These are phyloP conservation scores for Leishmania tropica DNA, from an alignment of 208 protist species.

Conservation along the genomic window DNA sequence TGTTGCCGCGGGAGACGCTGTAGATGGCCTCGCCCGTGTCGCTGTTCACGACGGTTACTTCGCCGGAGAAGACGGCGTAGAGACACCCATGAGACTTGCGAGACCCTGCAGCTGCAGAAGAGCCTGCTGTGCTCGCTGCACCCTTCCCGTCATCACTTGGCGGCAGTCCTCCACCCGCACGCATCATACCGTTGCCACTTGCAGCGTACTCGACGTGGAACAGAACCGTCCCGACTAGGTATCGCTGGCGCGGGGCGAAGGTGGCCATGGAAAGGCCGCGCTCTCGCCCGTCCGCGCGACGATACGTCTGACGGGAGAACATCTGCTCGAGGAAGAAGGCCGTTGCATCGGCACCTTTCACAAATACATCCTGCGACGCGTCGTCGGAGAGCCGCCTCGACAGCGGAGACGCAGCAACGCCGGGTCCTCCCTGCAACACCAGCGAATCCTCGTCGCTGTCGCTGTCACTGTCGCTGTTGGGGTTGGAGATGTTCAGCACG, in stretches of 20 bases:
- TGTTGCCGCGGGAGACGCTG: background rate
- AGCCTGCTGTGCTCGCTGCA: background rate
- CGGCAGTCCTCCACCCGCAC: background rate
- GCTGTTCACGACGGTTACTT: constrained; percentile 14
- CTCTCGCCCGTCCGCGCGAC: constrained; percentile 16
- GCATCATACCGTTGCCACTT: no score
- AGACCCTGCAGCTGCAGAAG: background rate
- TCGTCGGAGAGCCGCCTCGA: no score
- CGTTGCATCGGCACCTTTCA: constrained; percentile 19
- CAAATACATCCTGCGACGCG: constrained; percentile 3
- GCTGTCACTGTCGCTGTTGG: background rate
- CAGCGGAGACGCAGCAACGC: background rate
- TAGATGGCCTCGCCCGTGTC: background rate
- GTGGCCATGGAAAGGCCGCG: constrained; percentile 19
- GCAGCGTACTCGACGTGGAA: constrained; percentile 8
- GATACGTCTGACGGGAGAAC: constrained; percentile 18
- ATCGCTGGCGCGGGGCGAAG: constrained; percentile 8
- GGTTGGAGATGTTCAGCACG: background rate
- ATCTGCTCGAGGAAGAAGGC: constrained; percentile 16
- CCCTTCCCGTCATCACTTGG: background rate
- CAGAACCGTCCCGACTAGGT: constrained; percentile 13
- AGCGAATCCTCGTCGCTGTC: background rate
- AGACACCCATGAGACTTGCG: background rate
- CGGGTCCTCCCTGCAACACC: background rate
- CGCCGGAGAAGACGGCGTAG: constrained; percentile 13